Base-by-base conservation (phyloP, 1,284 basidiomycete species). In the Marasmius oreades region DNA sequence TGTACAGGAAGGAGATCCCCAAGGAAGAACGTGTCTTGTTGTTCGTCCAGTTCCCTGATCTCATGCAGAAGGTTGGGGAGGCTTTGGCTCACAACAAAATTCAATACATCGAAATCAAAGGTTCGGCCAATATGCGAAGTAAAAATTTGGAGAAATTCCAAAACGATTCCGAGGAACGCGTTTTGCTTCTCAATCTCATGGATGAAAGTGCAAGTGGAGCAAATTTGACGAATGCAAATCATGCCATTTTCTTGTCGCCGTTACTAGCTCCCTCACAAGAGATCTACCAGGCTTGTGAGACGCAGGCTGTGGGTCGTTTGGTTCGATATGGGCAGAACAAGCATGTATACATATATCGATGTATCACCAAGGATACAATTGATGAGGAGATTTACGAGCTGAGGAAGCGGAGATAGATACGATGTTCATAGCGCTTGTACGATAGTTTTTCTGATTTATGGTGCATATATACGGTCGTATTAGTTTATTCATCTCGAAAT, bases 171-270 rank as follows among this genome's bases (percentile, higher is more conserved):
- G 75, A 80, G 55, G 85, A 87, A 62, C 86, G 92, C 8, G 93
- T 97, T 1, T 77, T 98, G 31, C 77, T 98, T 54, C 77, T 98
- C 58, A 93, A 93, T 64, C 90, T 96, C 60, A 94, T 92, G 80
- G 93, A 96, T 70, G 93, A 96, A 68, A 93, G 90, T 58, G 94
- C 95, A 1, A 93, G 93, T 51, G 95, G 95, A 51, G 87, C 92
- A 61, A 98, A 98, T 69, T 73, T 98, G 65, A 97, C 95, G 1
- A 87, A 84, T 18, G 95, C 95, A 14, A 98, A 95, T 73, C 93
- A 96, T 66, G 95, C 93, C 34, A 90, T 98, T 67, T 98, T 98
- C 80, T 77, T 98, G 52, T 95, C 92, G 3, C 95, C 95, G 2
- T 78, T 98, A 33, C 85, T 95, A 20, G 83, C 92, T 18, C 77